Percentiles rank a stretch among this genome's conserved stretches.
Conservation (phyloP, 2,329 filamentous ascomycete species). For the Aureobasidium lini region DNA sequence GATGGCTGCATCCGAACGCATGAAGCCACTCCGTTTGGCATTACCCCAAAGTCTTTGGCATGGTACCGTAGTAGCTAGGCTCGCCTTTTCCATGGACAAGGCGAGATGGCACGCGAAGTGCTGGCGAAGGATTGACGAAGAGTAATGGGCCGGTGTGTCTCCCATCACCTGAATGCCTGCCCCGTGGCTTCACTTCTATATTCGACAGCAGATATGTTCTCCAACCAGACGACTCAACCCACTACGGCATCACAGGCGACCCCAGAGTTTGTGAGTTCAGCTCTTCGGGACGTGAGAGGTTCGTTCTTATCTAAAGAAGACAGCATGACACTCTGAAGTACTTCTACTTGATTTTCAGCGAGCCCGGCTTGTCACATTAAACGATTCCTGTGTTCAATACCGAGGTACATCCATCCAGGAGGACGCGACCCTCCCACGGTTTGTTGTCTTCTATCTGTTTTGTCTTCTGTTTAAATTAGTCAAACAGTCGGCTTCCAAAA, state of each 20-base stretch:
- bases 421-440: neutral
- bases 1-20: slow-evolving; percentile 59
- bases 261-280: slow-evolving; percentile 55
- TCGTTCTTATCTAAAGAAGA: slow-evolving; percentile 38
- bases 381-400: slow-evolving; percentile 31
- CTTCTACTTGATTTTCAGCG: slow-evolving; percentile 56
- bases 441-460: neutral
- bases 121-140: slow-evolving; percentile 29
- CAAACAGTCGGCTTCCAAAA: neutral
- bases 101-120: slow-evolving; percentile 34
- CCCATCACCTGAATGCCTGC: slow-evolving; percentile 38
- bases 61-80: slow-evolving; percentile 36
- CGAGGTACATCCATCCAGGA: neutral
- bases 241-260: slow-evolving; percentile 64
- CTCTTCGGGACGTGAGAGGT: slow-evolving; percentile 55
- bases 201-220: slow-evolving; percentile 55
- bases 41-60: slow-evolving; percentile 54
- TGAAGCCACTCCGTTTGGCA: slow-evolving; percentile 47
- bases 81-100: slow-evolving; percentile 36
- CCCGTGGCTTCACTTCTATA: slow-evolving; percentile 49
- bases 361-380: slow-evolving; percentile 52
- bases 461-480: neutral
- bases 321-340: slow-evolving; percentile 64
- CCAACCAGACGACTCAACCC: slow-evolving; percentile 71
- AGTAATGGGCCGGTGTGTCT: slow-evolving; percentile 19